Base-by-base conservation (phyloP, 345 rosid species). In the Cardamine chenopodiifolia region DNA sequence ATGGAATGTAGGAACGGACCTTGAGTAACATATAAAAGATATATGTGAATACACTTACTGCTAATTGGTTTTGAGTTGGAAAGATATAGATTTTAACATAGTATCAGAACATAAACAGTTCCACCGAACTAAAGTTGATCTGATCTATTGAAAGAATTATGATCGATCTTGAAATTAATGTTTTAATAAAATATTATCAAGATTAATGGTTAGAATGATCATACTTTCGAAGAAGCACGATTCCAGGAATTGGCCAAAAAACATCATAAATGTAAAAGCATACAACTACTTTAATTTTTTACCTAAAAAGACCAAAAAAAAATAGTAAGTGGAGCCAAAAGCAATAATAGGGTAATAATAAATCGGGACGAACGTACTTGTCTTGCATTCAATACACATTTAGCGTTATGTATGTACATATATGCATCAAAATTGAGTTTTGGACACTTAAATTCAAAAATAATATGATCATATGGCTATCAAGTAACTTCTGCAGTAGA, bases 321-420 rank as follows among this genome's bases (percentile, higher is more conserved):
- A 3, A 37, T 37, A 37, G 50, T 11, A 13, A 22, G 72, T 76
- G 28, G 54, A 63, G 70, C 50, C 70, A 62, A 31, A 47, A 53
- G 17, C 75, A 86, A 86, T 86, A 86, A 84, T 79, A 73, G 76
- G 88, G 85, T 82, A 79, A 86, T 83, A 81, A 84, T 81, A 82
- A 80, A 72, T 72, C 56, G 73, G 5, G 19, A 67, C 25, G 4
- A 37, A 76, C 3, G 63, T 68, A 40, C 69, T 50, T 61, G 63
- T 68, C 48, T 19, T 56, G 56, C 74, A 75, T 68, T 75, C 29
- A 75, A 66, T 74, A n/a, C 39, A 71, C 8, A 37, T 50, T 18
- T 52, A 60, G 25, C 39, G 17, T 23, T 23, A 23, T 71, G 2
- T 35, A 32, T 70, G 11, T 29, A 20, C 8, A 0, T 26, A 5